Evolutionary conservation across 495 filamentous ascomycete species (phyloP).

Genomic region (Talaromyces liani): DNA sequence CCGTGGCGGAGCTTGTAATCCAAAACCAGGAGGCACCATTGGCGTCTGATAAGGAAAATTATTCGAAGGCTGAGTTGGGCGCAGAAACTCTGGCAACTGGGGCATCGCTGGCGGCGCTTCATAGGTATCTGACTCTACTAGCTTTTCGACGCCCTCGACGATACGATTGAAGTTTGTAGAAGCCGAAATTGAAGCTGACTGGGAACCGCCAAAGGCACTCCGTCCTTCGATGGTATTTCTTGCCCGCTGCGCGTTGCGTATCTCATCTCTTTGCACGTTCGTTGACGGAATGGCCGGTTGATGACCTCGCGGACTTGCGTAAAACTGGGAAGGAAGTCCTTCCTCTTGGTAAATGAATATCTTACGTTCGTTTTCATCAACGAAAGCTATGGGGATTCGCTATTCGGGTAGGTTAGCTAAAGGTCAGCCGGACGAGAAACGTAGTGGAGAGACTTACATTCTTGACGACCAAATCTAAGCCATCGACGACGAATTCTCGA

Average conservation of each 20-base stretch:
- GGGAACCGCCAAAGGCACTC: conserved; percentile 36
- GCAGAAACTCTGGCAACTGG: conserved; percentile 15
- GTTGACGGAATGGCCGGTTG: conserved; percentile 30
- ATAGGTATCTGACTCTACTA: conserved; percentile 50
- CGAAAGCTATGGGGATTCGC: conserved; percentile 39
- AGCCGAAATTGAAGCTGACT: conserved; percentile 39
- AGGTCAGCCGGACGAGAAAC: not conserved
- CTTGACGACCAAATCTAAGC: conserved; percentile 47
- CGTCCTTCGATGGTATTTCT: conserved; percentile 25
- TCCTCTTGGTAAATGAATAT: conserved; percentile 52
- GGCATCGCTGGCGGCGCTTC: conserved; percentile 32
- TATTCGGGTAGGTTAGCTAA: conserved; percentile 8
- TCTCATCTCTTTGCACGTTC: conserved; percentile 38
- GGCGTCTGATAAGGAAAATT: conserved; percentile 20
- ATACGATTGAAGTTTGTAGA: conserved; percentile 51
- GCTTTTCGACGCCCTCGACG: conserved; percentile 50
- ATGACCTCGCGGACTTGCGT: conserved; percentile 33
- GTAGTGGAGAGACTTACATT: conserved; percentile 29
- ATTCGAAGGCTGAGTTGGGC: not conserved
- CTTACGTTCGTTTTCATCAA: conserved; percentile 40
- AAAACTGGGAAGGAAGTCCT: conserved; percentile 42
- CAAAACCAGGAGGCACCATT: conserved; percentile 31
- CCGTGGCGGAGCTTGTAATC: conserved; percentile 17
- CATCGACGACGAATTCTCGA: conserved; percentile 60
- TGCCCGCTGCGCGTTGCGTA: conserved; percentile 26